A percentile compares a stretch with the other conserved stretches of the same genome.
Evolutionary conservation across 106 monocot genomes (phyloP).

Genomic region (Hemerocallis citrina): DNA sequence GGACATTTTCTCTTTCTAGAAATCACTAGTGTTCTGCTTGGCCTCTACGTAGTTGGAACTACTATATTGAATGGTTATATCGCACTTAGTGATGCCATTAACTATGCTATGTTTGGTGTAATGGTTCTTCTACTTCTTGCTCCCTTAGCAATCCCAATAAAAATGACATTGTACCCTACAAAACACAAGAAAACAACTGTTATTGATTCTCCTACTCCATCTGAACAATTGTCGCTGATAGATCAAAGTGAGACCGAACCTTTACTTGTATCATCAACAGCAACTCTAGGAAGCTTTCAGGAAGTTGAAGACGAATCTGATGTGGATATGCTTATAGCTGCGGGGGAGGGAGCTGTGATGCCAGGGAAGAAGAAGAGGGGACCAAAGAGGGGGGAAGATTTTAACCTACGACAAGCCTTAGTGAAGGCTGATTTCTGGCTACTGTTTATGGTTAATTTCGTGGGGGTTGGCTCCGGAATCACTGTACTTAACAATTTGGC

Average conservation of each 20-base stretch:
- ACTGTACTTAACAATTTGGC: constrained; percentile 83
- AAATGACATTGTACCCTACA: constrained; percentile 61
- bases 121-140: constrained; percentile 59
- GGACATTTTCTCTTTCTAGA: constrained; percentile 64
- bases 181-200: constrained; percentile 12
- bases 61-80: constrained; percentile 39
- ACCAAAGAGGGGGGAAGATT: constrained; percentile 77
- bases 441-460: constrained; percentile 48
- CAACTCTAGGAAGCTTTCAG: constrained; percentile 21
- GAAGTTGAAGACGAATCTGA: constrained; percentile 46
- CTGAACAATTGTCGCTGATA: constrained; percentile 14
- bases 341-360: constrained; percentile 63
- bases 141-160: constrained; percentile 67
- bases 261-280: constrained; percentile 33
- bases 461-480: constrained; percentile 75
- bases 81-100: constrained; percentile 8
- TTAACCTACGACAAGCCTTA: constrained; percentile 46
- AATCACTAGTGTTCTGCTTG: constrained; percentile 43
- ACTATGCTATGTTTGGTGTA: constrained; percentile 40
- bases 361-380: constrained; percentile 53
- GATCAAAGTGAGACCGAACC: constrained; percentile 33
- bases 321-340: constrained; percentile 62
- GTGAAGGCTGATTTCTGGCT: constrained; percentile 85
- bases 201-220: constrained; percentile 19
- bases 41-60: constrained; percentile 45